Evolutionary conservation across 2,329 filamentous ascomycete genomes (phyloP).

Genomic region (Rhexocercosporidium sp.): DNA sequence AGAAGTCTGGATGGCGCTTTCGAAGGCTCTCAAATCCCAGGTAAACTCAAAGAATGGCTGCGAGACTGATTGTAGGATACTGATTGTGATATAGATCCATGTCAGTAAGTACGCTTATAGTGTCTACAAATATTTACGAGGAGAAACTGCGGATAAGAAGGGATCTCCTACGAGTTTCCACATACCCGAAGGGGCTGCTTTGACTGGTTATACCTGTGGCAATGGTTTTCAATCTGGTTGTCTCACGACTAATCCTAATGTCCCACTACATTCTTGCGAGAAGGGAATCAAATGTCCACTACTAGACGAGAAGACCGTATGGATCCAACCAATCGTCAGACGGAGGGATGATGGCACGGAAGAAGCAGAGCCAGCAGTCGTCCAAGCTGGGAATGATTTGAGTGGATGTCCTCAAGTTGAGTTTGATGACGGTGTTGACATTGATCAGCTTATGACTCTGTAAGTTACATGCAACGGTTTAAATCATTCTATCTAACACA

Average conservation of each 20-base stretch:
- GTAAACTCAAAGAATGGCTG: constrained; percentile 45
- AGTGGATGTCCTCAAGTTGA: constrained; percentile 71
- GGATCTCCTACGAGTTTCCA: constrained; percentile 46
- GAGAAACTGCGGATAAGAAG: constrained; percentile 47
- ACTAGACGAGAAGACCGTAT: constrained; percentile 62
- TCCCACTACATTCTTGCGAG: constrained; percentile 86
- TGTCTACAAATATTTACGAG: constrained; percentile 70
- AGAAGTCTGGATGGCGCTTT: constrained; percentile 85
- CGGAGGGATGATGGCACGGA: constrained; percentile 64
- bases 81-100: constrained; percentile 63
- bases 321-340: constrained; percentile 79
- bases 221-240: constrained; percentile 74
- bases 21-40: constrained; percentile 68
- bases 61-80: not conserved
- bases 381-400: constrained; percentile 79
- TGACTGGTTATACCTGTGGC: constrained; percentile 77
- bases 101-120: constrained; percentile 80
- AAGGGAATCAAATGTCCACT: constrained; percentile 66
- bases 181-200: constrained; percentile 64
- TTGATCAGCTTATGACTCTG: constrained; percentile 58
- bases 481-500: constrained; percentile 11
- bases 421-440: constrained; percentile 54
- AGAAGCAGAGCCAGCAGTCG: constrained; percentile 75
- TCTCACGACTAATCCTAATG: constrained; percentile 66
- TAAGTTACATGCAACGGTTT: constrained; percentile 43